Evolutionary conservation across 768 basidiomycete species (phyloP).

Genomic region (Chlorophyllum brunneum): DNA sequence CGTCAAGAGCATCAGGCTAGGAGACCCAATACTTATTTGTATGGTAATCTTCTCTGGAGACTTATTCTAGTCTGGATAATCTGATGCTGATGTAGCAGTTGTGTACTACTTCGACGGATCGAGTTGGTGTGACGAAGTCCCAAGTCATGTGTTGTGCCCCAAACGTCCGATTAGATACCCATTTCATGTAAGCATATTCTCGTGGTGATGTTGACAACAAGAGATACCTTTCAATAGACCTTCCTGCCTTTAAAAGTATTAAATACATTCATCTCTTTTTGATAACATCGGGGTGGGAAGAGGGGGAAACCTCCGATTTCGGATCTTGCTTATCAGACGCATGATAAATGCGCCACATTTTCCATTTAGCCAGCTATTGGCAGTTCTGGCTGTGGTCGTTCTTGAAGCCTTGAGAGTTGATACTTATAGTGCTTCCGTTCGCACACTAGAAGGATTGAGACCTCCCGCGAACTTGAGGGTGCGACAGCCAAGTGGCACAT

Average conservation of each 20-base stretch:
- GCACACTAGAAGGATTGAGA: neutral
- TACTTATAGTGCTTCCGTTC: too few species aligned
- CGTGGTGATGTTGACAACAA: neutral
- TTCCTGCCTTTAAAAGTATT: too few species aligned
- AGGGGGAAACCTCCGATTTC: neutral
- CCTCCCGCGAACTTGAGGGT: neutral
- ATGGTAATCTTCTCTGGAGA: too few species aligned
- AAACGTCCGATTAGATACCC: neutral
- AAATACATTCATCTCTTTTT: too few species aligned
- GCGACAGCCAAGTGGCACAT: slow-evolving; percentile 1
- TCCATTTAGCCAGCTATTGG: too few species aligned
- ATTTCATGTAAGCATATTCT: neutral
- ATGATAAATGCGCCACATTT: neutral
- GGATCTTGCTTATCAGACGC: neutral
- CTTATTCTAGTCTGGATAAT: too few species aligned
- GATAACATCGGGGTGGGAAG: neutral
- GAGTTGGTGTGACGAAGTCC: neutral
- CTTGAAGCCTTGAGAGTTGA: too few species aligned
- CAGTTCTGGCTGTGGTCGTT: too few species aligned
- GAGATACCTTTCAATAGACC: too few species aligned
- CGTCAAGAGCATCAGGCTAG: neutral
- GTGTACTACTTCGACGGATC: neutral
- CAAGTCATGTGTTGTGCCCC: neutral
- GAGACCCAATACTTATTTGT: too few species aligned
- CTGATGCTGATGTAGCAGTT: neutral